Conservation (phyloP, 164 flowering plant genomes). For the Warburgia ugandensis region DNA sequence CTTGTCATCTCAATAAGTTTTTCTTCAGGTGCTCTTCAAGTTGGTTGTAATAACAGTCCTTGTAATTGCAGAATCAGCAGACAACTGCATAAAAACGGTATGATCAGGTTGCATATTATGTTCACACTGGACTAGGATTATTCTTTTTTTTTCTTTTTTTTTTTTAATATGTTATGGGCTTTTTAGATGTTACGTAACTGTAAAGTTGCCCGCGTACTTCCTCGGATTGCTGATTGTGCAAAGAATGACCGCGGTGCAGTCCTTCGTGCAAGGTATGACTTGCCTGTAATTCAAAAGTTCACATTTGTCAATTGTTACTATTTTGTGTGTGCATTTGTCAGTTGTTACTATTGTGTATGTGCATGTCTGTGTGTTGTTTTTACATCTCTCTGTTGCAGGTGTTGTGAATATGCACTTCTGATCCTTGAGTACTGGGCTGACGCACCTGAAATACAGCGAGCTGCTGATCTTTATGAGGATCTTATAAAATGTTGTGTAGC, state of each 20-base stretch:
- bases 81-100: constrained; percentile 99
- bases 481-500: constrained; percentile 82
- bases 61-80: constrained; percentile 98
- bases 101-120: too few species aligned
- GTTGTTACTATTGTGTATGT: too few species aligned
- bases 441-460: constrained; percentile 95
- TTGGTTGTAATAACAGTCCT: constrained; percentile 98
- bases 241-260: constrained; percentile 87
- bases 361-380: too few species aligned
- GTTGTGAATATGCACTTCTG: constrained; percentile 95
- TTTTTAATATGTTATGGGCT: constrained; percentile 6
- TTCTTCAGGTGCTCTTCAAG: constrained; percentile 92
- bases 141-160: not conserved
- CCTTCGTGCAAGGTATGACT: constrained; percentile 83
- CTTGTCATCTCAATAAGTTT: not conserved
- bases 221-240: constrained; percentile 86
- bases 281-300: not conserved
- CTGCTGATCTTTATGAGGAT: constrained; percentile 96
- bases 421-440: constrained; percentile 97
- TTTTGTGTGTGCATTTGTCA: too few species aligned
- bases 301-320: too few species aligned
- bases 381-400: constrained; percentile 37
- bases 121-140: not conserved
- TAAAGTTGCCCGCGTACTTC: constrained; percentile 87
- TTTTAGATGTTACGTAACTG: constrained; percentile 94